phyloP scores from a whole-genome alignment of 345 rosid genomes.

The Streptanthus diversifolius region DNA sequence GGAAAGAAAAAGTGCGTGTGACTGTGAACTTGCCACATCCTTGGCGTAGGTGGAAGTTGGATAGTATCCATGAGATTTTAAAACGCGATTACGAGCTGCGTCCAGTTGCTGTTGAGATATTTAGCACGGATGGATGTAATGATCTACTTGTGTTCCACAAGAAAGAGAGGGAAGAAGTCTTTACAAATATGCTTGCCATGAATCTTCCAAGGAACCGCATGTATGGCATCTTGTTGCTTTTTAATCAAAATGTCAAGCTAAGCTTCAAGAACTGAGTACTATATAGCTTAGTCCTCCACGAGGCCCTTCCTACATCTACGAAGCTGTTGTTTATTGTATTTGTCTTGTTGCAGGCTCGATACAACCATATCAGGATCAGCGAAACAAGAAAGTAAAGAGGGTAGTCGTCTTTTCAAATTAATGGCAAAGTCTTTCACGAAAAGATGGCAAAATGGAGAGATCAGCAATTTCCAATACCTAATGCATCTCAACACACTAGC shows the following conservation, averaged over 20 bases:
- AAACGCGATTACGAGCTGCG: conserved; percentile 99
- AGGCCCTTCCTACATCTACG: conserved; percentile 13
- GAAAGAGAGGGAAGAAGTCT: conserved; percentile 98
- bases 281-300: background rate
- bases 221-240: conserved; percentile 44
- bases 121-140: conserved; percentile 98
- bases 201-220: conserved; percentile 95
- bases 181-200: conserved; percentile 88
- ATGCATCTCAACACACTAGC: conserved; percentile 99
- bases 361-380: conserved; percentile 90
- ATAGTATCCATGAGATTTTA: conserved; percentile 86
- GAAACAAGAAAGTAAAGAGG: conserved; percentile 89
- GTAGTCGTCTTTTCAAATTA: conserved; percentile 85
- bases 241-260: background rate
- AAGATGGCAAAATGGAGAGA: conserved; percentile 99
- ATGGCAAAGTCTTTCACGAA: conserved; percentile 96
- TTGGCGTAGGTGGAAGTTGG: conserved; percentile 98
- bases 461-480: conserved; percentile 96
- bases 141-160: conserved; percentile 97
- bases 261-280: background rate
- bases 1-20: conserved; percentile 77
- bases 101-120: conserved; percentile 97
- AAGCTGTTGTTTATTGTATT: conserved; percentile 18
- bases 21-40: conserved; percentile 85
- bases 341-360: conserved; percentile 63